phyloP scores from a whole-genome alignment of 257 asterid species.

The Galeopsis tetrahit region DNA sequence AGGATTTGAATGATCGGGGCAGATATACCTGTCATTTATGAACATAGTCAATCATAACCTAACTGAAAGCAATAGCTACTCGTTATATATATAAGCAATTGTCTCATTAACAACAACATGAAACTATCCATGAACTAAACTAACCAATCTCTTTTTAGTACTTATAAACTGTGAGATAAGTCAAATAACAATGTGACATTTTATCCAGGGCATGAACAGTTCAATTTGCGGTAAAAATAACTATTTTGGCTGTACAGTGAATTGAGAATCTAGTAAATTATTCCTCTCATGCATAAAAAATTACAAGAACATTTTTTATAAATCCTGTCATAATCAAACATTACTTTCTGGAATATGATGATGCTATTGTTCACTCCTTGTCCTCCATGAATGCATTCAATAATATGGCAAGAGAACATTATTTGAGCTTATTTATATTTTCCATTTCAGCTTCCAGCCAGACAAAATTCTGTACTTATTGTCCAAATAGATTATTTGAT shows the following conservation, averaged over 20 bases:
- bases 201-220: background rate
- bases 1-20: constrained; percentile 94
- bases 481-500: no score
- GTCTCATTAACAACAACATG: constrained; percentile 23
- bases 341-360: background rate
- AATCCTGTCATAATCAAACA: constrained; percentile 2
- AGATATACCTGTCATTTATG: constrained; percentile 65
- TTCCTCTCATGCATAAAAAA: constrained; percentile 10
- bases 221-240: constrained; percentile 2
- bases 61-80: constrained; percentile 28
- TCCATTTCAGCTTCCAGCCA: constrained; percentile 7
- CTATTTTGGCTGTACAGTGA: background rate
- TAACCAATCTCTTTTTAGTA: constrained; percentile 5
- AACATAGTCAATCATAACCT: constrained; percentile 30
- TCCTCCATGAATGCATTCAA: constrained; percentile 6
- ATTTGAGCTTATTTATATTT: background rate
- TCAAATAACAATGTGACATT: background rate
- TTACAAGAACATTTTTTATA: background rate
- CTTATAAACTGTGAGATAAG: constrained; percentile 2
- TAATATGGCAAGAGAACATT: background rate
- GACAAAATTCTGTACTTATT: background rate
- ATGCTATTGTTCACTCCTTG: constrained; percentile 7
- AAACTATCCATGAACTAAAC: constrained; percentile 12
- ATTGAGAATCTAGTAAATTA: constrained; percentile 18
- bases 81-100: constrained; percentile 25